Evolutionary conservation across 208 protist species (phyloP).

Genomic region (Trypanosoma scelopori): DNA sequence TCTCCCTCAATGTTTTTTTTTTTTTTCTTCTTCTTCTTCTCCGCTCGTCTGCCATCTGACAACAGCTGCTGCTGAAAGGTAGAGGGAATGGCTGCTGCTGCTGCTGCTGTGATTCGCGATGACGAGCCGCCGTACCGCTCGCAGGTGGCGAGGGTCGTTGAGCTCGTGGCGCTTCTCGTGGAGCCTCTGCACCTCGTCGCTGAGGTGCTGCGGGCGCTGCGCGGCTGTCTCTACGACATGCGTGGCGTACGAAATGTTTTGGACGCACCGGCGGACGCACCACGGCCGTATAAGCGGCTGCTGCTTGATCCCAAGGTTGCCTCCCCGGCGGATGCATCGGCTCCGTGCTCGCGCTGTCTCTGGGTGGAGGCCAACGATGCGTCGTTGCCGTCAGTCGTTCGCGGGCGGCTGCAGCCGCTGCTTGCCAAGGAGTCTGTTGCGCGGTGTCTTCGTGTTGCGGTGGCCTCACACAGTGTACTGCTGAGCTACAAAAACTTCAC

Average conservation of each 20-base stretch:
- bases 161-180: constrained; percentile 48
- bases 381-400: constrained; percentile 16
- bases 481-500: constrained; percentile 79
- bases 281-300: neutral
- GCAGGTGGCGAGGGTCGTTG: constrained; percentile 28
- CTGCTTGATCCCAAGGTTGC: constrained; percentile 3
- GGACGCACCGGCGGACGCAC: constrained; percentile 12
- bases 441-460: constrained; percentile 22
- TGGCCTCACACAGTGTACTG: constrained; percentile 37
- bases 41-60: neutral
- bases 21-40: constrained; percentile 22
- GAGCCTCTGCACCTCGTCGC: constrained; percentile 35
- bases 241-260: constrained; percentile 66
- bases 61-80: neutral
- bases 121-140: constrained; percentile 22
- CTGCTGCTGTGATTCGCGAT: neutral
- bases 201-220: constrained; percentile 48
- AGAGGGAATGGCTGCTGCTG: neutral
- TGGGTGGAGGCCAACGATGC: constrained; percentile 15
- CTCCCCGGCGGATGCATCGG: neutral
- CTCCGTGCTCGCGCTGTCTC: neutral
- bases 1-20: neutral
- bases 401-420: constrained; percentile 15
- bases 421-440: neutral
- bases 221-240: constrained; percentile 48